phyloP scores from a whole-genome alignment of 257 asterid genomes.

The Solanum virginianum region DNA sequence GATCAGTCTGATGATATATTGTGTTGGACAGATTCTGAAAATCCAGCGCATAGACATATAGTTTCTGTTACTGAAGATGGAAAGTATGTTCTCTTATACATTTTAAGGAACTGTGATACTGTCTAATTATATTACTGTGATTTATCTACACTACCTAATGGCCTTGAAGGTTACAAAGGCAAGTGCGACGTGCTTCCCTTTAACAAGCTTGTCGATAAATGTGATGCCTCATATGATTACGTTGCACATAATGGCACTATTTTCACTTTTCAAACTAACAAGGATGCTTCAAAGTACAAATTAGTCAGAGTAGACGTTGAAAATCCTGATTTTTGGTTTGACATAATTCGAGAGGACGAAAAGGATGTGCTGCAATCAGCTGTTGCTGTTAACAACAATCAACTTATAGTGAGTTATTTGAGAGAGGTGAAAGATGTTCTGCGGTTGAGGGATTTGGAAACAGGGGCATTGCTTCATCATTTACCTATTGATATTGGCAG shows the following conservation, averaged over 20 bases:
- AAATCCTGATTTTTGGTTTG: constrained; percentile 66
- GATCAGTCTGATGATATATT: constrained; percentile 85
- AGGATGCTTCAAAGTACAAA: constrained; percentile 88
- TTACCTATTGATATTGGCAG: constrained; percentile 80
- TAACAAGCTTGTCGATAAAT: constrained; percentile 63
- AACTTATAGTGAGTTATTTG: constrained; percentile 56
- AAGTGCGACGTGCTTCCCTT: constrained; percentile 52
- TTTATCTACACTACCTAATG: constrained; percentile 47
- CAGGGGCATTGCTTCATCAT: constrained; percentile 56
- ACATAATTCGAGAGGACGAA: constrained; percentile 51
- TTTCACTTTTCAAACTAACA: constrained; percentile 75
- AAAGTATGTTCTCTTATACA: constrained; percentile 65
- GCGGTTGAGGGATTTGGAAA: constrained; percentile 73
- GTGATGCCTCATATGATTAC: constrained; percentile 59
- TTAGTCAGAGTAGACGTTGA: constrained; percentile 58
- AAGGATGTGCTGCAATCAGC: constrained; percentile 90
- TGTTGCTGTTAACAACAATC: constrained; percentile 55
- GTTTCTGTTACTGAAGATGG: constrained; percentile 86
- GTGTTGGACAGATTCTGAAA: constrained; percentile 76
- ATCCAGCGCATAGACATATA: constrained; percentile 56
- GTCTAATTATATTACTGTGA: constrained; percentile 76
- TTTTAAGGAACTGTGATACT: constrained; percentile 66
- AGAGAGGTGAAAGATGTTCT: constrained; percentile 78
- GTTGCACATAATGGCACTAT: constrained; percentile 72
- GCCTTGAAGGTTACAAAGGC: constrained; percentile 58